A percentile compares a stretch with the other conserved stretches of the same genome.
phyloP scores from a whole-genome alignment of 768 basidiomycete species.

The Kondoa malvinella region DNA sequence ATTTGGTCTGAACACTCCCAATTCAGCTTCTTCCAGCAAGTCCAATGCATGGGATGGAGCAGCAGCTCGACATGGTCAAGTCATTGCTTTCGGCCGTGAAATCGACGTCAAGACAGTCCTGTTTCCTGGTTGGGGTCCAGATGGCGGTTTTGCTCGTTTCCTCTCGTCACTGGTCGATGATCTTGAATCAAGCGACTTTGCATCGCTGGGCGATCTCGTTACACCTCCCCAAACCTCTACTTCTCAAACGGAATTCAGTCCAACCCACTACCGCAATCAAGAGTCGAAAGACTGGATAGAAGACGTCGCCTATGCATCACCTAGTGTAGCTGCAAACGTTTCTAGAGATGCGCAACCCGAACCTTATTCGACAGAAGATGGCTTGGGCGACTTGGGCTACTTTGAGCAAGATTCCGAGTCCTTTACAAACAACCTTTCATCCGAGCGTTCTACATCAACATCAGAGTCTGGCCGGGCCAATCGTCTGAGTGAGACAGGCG shows the following conservation, averaged over 20 bases:
- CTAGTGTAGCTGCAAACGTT: slow-evolving; percentile 53
- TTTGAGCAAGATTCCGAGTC: slow-evolving; percentile 61
- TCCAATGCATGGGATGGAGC: slow-evolving; percentile 15
- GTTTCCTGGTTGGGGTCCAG: slow-evolving; percentile 47
- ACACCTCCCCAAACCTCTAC: neutral
- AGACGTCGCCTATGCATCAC: neutral
- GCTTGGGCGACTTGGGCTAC: slow-evolving; percentile 69
- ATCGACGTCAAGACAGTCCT: slow-evolving; percentile 96
- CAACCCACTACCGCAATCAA: neutral
- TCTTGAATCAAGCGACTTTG: slow-evolving; percentile 64
- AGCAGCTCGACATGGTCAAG: slow-evolving; percentile 48
- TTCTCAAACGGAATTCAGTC: neutral
- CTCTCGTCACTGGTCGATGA: slow-evolving; percentile 79
- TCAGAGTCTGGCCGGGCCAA: neutral
- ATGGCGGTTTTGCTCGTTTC: slow-evolving; percentile 86
- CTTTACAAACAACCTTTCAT: neutral
- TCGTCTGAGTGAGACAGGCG: neutral
- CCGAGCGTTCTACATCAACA: neutral
- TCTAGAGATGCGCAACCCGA: slow-evolving; percentile 34
- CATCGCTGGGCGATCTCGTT: slow-evolving; percentile 13
- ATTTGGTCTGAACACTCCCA: neutral
- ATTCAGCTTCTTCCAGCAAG: neutral
- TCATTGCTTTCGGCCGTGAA: slow-evolving; percentile 95
- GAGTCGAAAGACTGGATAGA: neutral
- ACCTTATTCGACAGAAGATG: slow-evolving; percentile 63